Evolutionary conservation across 495 filamentous ascomycete genomes (phyloP).

Genomic region (Pseudoneurospora amorphoporcata): DNA sequence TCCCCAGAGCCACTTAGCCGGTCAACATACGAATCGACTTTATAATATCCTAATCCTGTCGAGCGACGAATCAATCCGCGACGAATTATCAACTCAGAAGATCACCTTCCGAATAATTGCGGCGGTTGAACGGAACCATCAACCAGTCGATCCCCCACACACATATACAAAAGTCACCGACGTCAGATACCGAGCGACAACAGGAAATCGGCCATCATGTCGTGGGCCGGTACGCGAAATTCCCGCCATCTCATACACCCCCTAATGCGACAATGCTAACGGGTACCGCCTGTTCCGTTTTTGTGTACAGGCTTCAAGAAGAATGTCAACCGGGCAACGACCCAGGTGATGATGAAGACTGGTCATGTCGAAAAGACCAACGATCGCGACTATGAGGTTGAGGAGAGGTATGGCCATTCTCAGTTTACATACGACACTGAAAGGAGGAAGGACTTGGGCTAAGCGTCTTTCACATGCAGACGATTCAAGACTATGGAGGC

Average conservation of each 20-base stretch:
- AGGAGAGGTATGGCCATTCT: constrained; percentile 59
- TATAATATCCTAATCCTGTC: background rate
- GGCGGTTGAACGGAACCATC: background rate
- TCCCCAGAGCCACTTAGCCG: background rate
- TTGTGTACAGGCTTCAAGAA: constrained; percentile 80
- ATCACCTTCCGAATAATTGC: background rate
- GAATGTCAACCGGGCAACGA: constrained; percentile 95
- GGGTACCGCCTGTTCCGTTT: background rate
- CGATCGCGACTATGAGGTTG: constrained; percentile 97
- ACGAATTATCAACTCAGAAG: background rate
- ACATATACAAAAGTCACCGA: background rate
- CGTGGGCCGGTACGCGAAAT: constrained; percentile 45
- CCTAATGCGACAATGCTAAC: background rate
- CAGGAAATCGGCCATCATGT: constrained; percentile 37
- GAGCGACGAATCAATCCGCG: background rate
- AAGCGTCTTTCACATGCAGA: constrained; percentile 27
- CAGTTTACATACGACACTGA: background rate
- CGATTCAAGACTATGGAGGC: constrained; percentile 96
- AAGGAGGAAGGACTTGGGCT: constrained; percentile 1
- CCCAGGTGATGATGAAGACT: constrained; percentile 99
- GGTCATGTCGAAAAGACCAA: constrained; percentile 97
- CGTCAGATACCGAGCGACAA: background rate
- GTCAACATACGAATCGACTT: background rate
- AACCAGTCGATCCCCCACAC: background rate
- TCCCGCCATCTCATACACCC: constrained; percentile 10